Evolutionary conservation across 306 rosid species (phyloP), one percentile per base, ranked within the genome.

Genomic region (Malus asiatica): DNA sequence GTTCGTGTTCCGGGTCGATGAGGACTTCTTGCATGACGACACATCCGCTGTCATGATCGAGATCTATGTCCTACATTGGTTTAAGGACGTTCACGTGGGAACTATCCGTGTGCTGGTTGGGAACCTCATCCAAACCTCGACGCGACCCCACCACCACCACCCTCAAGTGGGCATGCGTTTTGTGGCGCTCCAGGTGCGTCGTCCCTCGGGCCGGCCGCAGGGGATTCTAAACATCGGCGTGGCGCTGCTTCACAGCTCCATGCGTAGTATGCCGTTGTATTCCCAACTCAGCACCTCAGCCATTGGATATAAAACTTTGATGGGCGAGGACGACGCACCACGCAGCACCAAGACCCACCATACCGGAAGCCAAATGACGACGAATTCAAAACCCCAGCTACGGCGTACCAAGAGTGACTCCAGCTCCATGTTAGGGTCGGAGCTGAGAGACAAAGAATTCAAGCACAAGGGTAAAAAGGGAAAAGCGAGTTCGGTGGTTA

Each of bases 211-310:
- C 18, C 87, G 93, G 1, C 96, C 96, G 0, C 96, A 92, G 73
- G 99, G 99, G 66, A 92, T 92, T 85, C 73, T 96, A 22, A 96
- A 96, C 62, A 74, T 96, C 52, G 98, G 99, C 7, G 96, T 87
- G 11, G 89, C 93, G 0, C 74, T 90, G 33, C 85, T 96, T 29
- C 96, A 96, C 8, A 86, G 94, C 85, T 87, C 98, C 40, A 90
- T 87, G 97, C 69, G 97, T 20, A 96, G 98, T 90, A 96, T 92
- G 99, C 99, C 99, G 18, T 68, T 96, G 53, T 92, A 92, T 65
- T 74, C 94, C 0, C 91, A 89, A 11, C 68, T 85, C 51, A 74
- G 87, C 66, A 14, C 86, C 35, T 83, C 93, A 1, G 79, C 89
- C 2, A 79, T 89, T 18, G 90, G 87, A 23, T 90, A 87, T 27